Conservation (phyloP, 2,329 filamentous ascomycete genomes). For the Alternaria triticina region DNA sequence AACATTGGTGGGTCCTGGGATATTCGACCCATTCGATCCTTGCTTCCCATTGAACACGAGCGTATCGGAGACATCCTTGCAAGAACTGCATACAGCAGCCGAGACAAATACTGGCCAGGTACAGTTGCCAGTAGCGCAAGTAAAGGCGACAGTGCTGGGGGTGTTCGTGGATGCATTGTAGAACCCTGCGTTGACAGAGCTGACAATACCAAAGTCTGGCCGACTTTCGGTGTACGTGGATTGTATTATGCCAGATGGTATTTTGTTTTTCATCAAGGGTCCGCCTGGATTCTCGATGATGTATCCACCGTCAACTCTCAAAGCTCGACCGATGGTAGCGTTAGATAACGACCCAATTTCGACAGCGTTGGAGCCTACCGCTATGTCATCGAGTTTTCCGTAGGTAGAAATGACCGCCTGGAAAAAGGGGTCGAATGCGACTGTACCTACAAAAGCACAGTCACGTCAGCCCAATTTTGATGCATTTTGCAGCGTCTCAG, state of each 20-base stretch:
- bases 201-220: slow-evolving; percentile 15
- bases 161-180: background rate
- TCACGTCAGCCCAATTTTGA: background rate
- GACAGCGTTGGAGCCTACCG: background rate
- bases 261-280: background rate
- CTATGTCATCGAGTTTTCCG: background rate
- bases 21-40: background rate
- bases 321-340: background rate
- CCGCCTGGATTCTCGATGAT: background rate
- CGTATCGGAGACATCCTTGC: slow-evolving; percentile 6
- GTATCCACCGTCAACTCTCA: background rate
- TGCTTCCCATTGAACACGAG: background rate
- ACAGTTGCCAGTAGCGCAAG: slow-evolving; percentile 16
- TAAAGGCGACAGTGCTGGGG: background rate
- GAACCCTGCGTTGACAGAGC: slow-evolving; percentile 16
- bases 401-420: background rate
- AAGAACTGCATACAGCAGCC: slow-evolving; percentile 14
- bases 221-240: background rate
- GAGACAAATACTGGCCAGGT: slow-evolving; percentile 12
- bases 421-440: background rate
- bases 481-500: background rate
- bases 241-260: background rate
- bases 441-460: background rate
- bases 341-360: background rate
- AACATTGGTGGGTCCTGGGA: fast-evolving